Base-by-base conservation (phyloP, 2,329 filamentous ascomycete species). In the Endocalyx cinctus region DNA sequence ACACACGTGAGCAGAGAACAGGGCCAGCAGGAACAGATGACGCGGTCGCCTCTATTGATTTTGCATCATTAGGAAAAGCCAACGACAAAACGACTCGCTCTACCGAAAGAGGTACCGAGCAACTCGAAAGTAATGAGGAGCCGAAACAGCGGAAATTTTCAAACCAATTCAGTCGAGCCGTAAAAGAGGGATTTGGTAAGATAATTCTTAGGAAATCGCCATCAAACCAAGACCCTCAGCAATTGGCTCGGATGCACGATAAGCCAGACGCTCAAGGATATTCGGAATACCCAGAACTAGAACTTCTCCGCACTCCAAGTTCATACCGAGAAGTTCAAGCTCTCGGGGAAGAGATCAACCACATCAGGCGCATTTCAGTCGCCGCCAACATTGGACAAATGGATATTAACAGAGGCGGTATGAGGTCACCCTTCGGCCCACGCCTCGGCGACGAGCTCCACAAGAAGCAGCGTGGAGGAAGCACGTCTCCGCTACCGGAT, bases 241-340 rank as follows among this genome's bases (percentile, higher is more conserved):
- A 32, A 18, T 36, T 31, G 12, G 28, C 31, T 8, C 25, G 34
- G 16, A 18, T 31, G 16, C 43, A 17, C 22, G 22, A 26, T 13
- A 30, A 28, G 6, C 37, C 17, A n/a, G 38, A 35, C 20, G 18
- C 28, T 11, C 33, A 40, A 13, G 35, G 43, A 12, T 22, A 47
- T 35, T 35, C 59, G 6, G 57, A 60, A 29, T 59, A 59, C n/a
- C 58, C 57, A 1, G 58, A 60, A 30, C 51, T 61, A 6, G 56
- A 61, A 33, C 48, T 59, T 22, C 45, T 57, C 25, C 56, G 57
- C 6, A 53, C 48, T 26, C 44, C 47, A n/a, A 49, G 42, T 12
- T 47, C 52, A 1, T 57, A 52, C 31, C 46, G 49, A 33, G 57
- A 60, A 26, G 31, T 60, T 5, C 42, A 57, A 27, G 55, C 55